These are phyloP conservation scores for Trichocladium antarcticum DNA, from an alignment of 495 filamentous ascomycete genomes.

Conservation along the genomic window DNA sequence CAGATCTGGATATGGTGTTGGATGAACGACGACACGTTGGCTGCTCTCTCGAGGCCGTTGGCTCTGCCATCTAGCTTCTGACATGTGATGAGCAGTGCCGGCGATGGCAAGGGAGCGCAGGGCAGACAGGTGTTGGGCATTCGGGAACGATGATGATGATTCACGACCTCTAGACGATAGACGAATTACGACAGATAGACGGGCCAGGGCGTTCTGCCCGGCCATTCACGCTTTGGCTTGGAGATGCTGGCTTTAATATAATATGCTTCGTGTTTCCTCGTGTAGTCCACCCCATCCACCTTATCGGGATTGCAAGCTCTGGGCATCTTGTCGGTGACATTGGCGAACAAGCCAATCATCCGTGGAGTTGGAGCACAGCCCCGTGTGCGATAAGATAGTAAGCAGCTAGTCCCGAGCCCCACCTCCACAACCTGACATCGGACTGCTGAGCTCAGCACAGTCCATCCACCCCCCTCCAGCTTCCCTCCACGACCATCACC, in stretches of 20 bases:
- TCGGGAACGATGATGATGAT: conserved; percentile 6
- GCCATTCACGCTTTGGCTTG: background rate
- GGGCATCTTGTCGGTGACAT: too few relatives aligned
- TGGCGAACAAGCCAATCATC: too few relatives aligned
- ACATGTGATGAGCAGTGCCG: background rate
- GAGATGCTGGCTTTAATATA: conserved; percentile 4
- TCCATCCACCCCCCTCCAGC: background rate
- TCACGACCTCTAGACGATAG: conserved; percentile 12
- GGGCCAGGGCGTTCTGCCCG: background rate
- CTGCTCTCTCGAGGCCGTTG: too few relatives aligned
- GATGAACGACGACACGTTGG: too few relatives aligned
- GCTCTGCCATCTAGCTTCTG: too few relatives aligned
- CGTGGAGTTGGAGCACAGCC: too few relatives aligned
- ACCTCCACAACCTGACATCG: background rate
- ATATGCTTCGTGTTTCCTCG: too few relatives aligned
- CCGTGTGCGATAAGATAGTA: conserved; percentile 1
- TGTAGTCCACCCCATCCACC: too few relatives aligned
- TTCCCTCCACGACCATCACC: background rate
- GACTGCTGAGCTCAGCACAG: background rate
- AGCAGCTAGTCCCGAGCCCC: background rate
- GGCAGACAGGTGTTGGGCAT: background rate
- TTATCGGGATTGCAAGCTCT: too few relatives aligned
- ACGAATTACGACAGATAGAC: conserved; percentile 14
- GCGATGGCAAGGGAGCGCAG: background rate
- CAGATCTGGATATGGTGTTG: too few relatives aligned